Percentiles rank a stretch among this genome's conserved stretches.
These are phyloP conservation scores for Aspergillus asperescens DNA, from an alignment of 495 filamentous ascomycete genomes.

Conservation along the genomic window DNA sequence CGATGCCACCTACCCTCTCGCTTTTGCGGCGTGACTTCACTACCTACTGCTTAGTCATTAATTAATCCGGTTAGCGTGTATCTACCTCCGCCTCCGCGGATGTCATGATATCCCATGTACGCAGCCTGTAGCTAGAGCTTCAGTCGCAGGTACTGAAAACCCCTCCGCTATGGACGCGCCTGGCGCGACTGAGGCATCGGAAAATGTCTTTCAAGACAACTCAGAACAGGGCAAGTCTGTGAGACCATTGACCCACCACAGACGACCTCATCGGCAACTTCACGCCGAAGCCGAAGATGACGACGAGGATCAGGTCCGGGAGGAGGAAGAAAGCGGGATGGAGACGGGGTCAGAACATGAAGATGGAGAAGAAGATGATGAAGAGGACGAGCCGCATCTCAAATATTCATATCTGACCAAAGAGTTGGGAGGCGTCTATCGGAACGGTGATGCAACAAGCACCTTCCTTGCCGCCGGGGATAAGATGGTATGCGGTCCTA, in stretches of 20 bases:
- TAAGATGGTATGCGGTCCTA: conserved; percentile 70
- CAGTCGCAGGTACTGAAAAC: conserved; percentile 25
- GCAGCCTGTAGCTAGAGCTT: conserved; percentile 16
- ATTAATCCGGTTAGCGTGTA: conserved; percentile 1
- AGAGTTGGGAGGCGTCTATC: conserved; percentile 73
- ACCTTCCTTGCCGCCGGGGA: conserved; percentile 84
- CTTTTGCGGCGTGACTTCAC: too few relatives aligned
- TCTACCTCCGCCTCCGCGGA: conserved; percentile 18
- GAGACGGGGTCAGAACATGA: conserved; percentile 45
- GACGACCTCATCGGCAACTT: conserved; percentile 17
- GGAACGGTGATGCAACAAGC: conserved; percentile 91
- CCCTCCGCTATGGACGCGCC: conserved; percentile 43
- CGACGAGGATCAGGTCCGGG: conserved; percentile 18
- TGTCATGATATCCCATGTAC: conserved; percentile 13
- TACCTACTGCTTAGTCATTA: conserved; percentile 20
- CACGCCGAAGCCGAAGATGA: conserved; percentile 18
- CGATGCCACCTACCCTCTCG: conserved; percentile 9
- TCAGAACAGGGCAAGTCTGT: conserved; percentile 18
- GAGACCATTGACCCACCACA: conserved; percentile 11
- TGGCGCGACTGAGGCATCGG: conserved; percentile 35
- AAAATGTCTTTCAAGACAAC: conserved; percentile 19
- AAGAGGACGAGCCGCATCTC: conserved; percentile 91
- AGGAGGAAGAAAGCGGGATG: conserved; percentile 23
- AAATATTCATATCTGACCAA: conserved; percentile 86
- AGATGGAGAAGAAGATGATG: conserved; percentile 70